A percentile compares a stretch with the other conserved stretches of the same genome.
Conservation (phyloP, 371 early-diverging fungal species). For the Mucor mucedo region DNA sequence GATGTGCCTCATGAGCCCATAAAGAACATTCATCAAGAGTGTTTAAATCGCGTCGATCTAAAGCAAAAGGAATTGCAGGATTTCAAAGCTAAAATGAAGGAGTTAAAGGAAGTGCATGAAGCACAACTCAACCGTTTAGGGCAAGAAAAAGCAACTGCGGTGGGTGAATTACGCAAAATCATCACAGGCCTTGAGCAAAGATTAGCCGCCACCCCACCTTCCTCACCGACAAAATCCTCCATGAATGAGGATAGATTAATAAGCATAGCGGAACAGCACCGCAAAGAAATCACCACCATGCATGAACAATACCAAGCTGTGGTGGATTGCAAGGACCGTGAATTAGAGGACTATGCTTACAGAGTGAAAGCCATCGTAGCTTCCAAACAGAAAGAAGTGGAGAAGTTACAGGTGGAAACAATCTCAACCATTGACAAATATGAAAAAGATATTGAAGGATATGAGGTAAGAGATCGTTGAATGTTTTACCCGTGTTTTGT, state of each 20-base stretch:
- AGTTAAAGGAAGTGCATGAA: slow-evolving; percentile 38
- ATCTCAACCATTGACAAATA: slow-evolving; percentile 27
- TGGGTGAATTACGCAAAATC: slow-evolving; percentile 23
- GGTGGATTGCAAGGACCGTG: slow-evolving; percentile 42
- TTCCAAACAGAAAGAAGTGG: slow-evolving; percentile 43
- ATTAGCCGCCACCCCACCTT: slow-evolving; percentile 1
- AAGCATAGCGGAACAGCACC: slow-evolving; percentile 40
- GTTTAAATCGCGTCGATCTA: slow-evolving; percentile 28
- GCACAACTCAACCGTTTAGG: slow-evolving; percentile 33
- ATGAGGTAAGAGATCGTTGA: slow-evolving; percentile 37
- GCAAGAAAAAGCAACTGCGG: slow-evolving; percentile 42
- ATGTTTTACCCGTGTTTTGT: not conserved
- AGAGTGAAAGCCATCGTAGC: slow-evolving; percentile 43
- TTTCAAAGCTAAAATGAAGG: slow-evolving; percentile 27
- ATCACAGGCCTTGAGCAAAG: slow-evolving; percentile 19
- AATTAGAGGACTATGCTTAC: slow-evolving; percentile 49
- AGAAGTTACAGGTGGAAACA: slow-evolving; percentile 25
- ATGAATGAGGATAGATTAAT: slow-evolving; percentile 26
- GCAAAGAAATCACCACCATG: slow-evolving; percentile 37
- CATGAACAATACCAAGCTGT: slow-evolving; percentile 45
- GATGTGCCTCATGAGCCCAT: not conserved
- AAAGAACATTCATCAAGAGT: slow-evolving; percentile 25
- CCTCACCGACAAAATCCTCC: not conserved
- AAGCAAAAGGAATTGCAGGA: slow-evolving; percentile 41
- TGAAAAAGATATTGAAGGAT: slow-evolving; percentile 39